Base-by-base conservation (phyloP, 2,329 filamentous ascomycete species). In the Hypoxylon sp. region DNA sequence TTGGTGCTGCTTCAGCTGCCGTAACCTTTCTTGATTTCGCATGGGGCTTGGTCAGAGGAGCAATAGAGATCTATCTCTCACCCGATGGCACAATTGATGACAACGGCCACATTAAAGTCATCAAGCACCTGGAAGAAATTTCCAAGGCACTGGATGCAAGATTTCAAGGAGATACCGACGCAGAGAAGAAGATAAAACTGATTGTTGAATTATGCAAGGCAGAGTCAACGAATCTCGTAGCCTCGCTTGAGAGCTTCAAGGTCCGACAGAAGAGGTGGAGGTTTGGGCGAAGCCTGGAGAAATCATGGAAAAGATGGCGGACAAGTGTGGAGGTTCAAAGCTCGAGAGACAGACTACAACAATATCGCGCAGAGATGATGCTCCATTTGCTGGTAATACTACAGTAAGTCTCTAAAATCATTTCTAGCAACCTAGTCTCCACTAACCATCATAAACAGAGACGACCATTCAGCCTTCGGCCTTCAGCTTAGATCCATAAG, bases 1-100 rank as follows among this genome's bases (percentile, higher is more conserved):
- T 52, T 5, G 11, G 49, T 23, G 49, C 38, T 23, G 49, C 28
- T 5, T 52, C 49, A 11, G 49, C 49, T 21, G n/a, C 21, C 5
- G 38, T 52, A 13, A 36, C 49, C 17, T 52, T 52, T 14, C 14
- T 52, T 23, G 49, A 52, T 17, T 52, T 52, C 19, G 30, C 49
- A 1, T 36, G 49, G 30, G 19, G 11, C 2, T 11, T 52, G 3
- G 30, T 52, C 5, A 38, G 14, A 3, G 49, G 30, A 10, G 49
- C 49, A 14, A 23, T 13, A 36, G 28, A 52, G 19, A 21, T 21
- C 2, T 52, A 52, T 36, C 14, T 17, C 2, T 34, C 14, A 13
- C 17, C 32, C 23, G 30, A 36, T 11, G 49, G 49, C n/a, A 52
- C 49, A 52, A 21, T 36, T 23, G 32, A 52, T 3, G 30, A 34